phyloP scores from a whole-genome alignment of 2,329 filamentous ascomycete species.

The Endothia cerciana region DNA sequence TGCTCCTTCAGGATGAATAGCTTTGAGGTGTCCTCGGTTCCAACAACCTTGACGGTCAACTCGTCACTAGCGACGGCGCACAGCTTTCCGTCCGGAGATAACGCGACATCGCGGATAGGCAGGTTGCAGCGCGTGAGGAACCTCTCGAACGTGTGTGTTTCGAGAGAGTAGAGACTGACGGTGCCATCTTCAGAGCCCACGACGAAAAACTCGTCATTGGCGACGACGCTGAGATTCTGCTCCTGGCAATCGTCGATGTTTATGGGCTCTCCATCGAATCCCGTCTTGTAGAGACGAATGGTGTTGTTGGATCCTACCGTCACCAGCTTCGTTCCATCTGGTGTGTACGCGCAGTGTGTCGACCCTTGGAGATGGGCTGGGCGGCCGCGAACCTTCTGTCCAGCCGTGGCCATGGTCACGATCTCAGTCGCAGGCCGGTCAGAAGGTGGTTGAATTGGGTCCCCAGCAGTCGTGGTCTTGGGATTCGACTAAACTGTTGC shows the following conservation, averaged over 20 bases:
- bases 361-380: slow-evolving; percentile 83
- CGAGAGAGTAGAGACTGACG: slow-evolving; percentile 90
- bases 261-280: slow-evolving; percentile 87
- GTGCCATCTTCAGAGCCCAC: slow-evolving; percentile 92
- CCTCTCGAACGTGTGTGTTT: slow-evolving; percentile 73
- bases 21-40: slow-evolving; percentile 74
- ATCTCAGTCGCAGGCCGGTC: not conserved
- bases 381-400: slow-evolving; percentile 60
- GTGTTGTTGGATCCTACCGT: slow-evolving; percentile 94
- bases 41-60: slow-evolving; percentile 86
- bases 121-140: slow-evolving; percentile 84
- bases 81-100: slow-evolving; percentile 84
- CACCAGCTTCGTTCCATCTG: slow-evolving; percentile 82
- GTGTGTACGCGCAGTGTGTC: slow-evolving; percentile 88
- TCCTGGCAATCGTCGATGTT: slow-evolving; percentile 93
- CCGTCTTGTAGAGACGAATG: slow-evolving; percentile 89
- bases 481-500: too few species aligned
- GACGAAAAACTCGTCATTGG: slow-evolving; percentile 81
- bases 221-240: slow-evolving; percentile 78
- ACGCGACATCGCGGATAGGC: slow-evolving; percentile 81
- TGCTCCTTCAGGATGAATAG: slow-evolving; percentile 84
- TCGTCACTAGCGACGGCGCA: slow-evolving; percentile 97
- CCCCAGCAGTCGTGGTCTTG: too few species aligned
- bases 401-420: slow-evolving; percentile 43
- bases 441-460: not conserved